phyloP scores from a whole-genome alignment of 768 basidiomycete species.

The Lactarius evosmus region DNA sequence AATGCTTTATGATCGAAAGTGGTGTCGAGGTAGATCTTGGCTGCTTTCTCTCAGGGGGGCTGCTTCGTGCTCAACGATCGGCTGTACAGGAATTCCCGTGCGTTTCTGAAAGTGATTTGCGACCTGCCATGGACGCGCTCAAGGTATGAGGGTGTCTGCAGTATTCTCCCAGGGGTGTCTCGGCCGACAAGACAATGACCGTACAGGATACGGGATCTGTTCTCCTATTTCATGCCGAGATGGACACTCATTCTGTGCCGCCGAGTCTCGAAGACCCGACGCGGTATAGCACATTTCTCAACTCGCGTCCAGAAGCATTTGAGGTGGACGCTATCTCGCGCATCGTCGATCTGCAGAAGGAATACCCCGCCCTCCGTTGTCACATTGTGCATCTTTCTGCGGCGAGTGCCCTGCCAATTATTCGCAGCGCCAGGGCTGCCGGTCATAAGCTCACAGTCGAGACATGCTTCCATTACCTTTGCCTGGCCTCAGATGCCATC shows the following conservation, averaged over 20 bases:
- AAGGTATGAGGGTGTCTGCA: conserved; percentile 45
- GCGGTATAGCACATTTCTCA: conserved; percentile 76
- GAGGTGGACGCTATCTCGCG: conserved; percentile 81
- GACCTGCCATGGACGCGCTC: conserved; percentile 66
- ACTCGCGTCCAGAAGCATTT: conserved; percentile 75
- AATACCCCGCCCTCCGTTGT: conserved; percentile 66
- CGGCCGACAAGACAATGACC: conserved; percentile 4
- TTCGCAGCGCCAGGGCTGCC: conserved; percentile 62
- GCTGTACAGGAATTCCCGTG: conserved; percentile 81
- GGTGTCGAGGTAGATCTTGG: conserved; percentile 74
- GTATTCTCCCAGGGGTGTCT: neutral
- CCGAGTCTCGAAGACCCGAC: conserved; percentile 42
- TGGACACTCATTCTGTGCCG: conserved; percentile 45
- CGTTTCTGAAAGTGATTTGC: conserved; percentile 68
- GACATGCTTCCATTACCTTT: conserved; percentile 97
- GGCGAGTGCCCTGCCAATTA: conserved; percentile 70
- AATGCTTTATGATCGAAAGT: conserved; percentile 94
- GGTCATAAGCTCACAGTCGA: conserved; percentile 82
- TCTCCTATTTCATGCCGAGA: conserved; percentile 91
- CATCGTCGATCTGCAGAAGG: conserved; percentile 60
- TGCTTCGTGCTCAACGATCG: neutral
- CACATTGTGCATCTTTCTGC: conserved; percentile 97
- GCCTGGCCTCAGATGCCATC: conserved; percentile 67
- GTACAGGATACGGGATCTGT: conserved; percentile 68
- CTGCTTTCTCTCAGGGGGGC: neutral